Evolutionary conservation across 495 filamentous ascomycete species (phyloP), one percentile per base, ranked within the genome.

Genomic region (Usnea hakonensis): DNA sequence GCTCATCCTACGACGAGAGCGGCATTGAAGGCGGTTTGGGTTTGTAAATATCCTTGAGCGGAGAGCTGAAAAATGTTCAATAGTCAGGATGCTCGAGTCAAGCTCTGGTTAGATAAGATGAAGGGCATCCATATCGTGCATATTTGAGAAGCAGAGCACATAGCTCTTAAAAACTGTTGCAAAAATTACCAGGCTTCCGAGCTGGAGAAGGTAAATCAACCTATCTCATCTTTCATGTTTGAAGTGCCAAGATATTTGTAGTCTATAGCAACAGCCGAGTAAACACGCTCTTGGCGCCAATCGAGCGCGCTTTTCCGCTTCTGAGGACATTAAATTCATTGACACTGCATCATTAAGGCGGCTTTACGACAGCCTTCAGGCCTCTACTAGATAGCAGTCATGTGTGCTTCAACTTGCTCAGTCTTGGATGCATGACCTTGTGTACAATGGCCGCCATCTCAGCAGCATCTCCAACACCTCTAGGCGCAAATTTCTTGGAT

Each of bases 381-480:
- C 5, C 26, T n/a, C n/a, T n/a, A n/a, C n/a, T n/a, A 28, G 5
- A n/a, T 52, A n/a, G 48, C 16, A 52, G 28, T 32, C 19, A 52
- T 52, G 48, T n/a, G 0, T 19, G 30, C 13, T 32, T 11, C 16
- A 2, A 19, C 10, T 26, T 28, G 5, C 23, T 28, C 16, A 40
- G 11, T 17, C 11, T 40, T 26, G 32, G 50, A 62, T 37, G 40
- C 21, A 57, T 57, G 60, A 43, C n/a, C 8, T 11, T 2, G 9
- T 1, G 8, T 19, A 26, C 28, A 50, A 58, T 63, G 60, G 66
- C 66, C 41, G 57, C 41, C 28, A 55, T 68, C 52, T 64, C 68
- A 37, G 52, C 63, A 54, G 50, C 58, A 38, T 68, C 69, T 57
- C 68, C 68, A 43, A 70, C 65, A 38, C 66, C 66, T 6, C 36